Evolutionary conservation across 164 flowering plant species (phyloP).

Genomic region (Platanus orientalis): DNA sequence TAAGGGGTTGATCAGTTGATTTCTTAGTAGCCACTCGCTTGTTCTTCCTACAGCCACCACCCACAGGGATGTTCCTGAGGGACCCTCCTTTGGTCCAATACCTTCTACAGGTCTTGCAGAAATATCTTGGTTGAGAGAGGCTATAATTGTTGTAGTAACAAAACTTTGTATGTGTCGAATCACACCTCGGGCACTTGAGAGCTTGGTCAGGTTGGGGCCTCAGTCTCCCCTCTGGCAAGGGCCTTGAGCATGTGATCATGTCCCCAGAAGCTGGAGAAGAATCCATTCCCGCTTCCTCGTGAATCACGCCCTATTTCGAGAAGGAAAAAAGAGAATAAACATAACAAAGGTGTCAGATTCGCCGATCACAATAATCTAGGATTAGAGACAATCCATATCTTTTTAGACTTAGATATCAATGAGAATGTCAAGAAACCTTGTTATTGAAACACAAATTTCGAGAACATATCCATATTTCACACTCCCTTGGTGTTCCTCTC

Average conservation of each 20-base stretch:
- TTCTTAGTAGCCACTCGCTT: slow-evolving; percentile 41
- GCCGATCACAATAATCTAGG: background rate
- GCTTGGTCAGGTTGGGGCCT: slow-evolving; percentile 72
- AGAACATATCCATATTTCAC: background rate
- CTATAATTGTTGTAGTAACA: slow-evolving; percentile 89
- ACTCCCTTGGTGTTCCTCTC: background rate
- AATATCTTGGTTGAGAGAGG: slow-evolving; percentile 80
- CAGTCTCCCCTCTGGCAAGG: slow-evolving; percentile 47
- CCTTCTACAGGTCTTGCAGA: slow-evolving; percentile 79
- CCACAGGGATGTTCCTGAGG: slow-evolving; percentile 71
- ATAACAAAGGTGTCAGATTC: slow-evolving; percentile 7
- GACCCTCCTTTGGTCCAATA: slow-evolving; percentile 90
- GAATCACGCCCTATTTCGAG: slow-evolving; percentile 36
- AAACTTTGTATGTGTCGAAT: slow-evolving; percentile 74
- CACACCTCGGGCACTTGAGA: slow-evolving; percentile 73
- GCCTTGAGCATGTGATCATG: slow-evolving; percentile 50
- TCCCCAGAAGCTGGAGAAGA: slow-evolving; percentile 55
- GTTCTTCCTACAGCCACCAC: slow-evolving; percentile 78
- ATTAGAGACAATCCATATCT: slow-evolving; percentile 6
- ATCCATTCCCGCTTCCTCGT: slow-evolving; percentile 48
- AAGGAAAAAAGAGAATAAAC: background rate
- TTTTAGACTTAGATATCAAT: slow-evolving; percentile 7
- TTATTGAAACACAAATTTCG: background rate
- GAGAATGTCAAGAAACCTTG: background rate
- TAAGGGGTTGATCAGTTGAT: slow-evolving; percentile 19